Evolutionary conservation across 495 filamentous ascomycete species (phyloP), one percentile per base, ranked within the genome.

Genomic region (Corynascus novoguineensis): DNA sequence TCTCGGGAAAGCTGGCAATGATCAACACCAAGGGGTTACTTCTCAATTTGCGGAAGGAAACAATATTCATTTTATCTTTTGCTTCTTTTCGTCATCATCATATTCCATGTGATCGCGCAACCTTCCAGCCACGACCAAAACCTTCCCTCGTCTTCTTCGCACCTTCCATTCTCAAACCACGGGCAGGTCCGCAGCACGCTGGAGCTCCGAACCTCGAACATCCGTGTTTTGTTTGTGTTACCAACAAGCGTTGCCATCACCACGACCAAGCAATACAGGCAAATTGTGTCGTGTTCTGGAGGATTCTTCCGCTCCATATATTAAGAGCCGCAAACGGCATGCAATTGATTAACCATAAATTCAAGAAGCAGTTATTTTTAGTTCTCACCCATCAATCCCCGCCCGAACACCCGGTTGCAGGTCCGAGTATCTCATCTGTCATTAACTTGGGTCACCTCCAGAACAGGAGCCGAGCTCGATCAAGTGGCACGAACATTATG

Each of bases 121-220:
- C 40, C 2, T 22, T 25, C n/a, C 6, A 2, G 28, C n/a, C n/a
- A n/a, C n/a, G 11, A 19, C 35, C 41, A 32, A n/a, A 11, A 32
- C 11, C 17, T 45, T 51, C n/a, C 42, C 46, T 35, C 10, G 35
- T 41, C 12, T 17, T 49, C 17, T 28, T 25, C 21, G 19, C 42
- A 35, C 40, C 37, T 54, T 53, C 47, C 58, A 50, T 38, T n/a
- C n/a, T n/a, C n/a, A n/a, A n/a, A n/a, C 54, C 46, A 32, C 29
- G 37, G 48, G 7, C 38, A 56, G 49, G 17, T 51, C 46, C 24
- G 17, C 28, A 56, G 31, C 31, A 51, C 4, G 15, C 17, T 10
- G 14, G 29, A 10, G n/a, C 42, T 17, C 4, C 22, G 35, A 22
- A 50, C 51, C 37, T 55, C 51, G n/a, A n/a, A n/a, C n/a, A 51